phyloP scores from a whole-genome alignment of 2,329 filamentous ascomycete species.

The Plectosphaerella sp. region DNA sequence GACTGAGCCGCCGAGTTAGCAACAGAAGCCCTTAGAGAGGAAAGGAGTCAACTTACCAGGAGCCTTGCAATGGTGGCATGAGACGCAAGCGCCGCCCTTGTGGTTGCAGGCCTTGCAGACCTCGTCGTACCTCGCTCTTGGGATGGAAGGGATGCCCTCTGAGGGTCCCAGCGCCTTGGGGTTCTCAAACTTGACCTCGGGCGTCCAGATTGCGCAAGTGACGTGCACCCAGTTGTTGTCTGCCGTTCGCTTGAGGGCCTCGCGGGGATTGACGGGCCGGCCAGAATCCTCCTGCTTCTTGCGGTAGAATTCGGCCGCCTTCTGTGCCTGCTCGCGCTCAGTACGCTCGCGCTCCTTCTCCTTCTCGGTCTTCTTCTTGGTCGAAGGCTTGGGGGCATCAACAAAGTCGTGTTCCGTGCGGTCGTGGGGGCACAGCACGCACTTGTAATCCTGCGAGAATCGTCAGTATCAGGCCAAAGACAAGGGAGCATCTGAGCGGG shows the following conservation, averaged over 20 bases:
- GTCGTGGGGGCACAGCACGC: constrained; percentile 83
- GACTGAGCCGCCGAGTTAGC: constrained; percentile 39
- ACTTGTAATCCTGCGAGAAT: constrained; percentile 71
- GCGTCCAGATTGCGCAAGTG: constrained; percentile 84
- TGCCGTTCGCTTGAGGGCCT: constrained; percentile 87
- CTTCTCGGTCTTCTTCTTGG: constrained; percentile 80
- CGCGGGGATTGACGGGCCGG: constrained; percentile 77
- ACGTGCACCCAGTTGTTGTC: constrained; percentile 99
- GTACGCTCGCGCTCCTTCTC: constrained; percentile 83
- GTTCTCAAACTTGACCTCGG: constrained; percentile 89
- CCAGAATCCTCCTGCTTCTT: constrained; percentile 80
- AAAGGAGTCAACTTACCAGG: constrained; percentile 29
- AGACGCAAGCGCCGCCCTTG: constrained; percentile 71
- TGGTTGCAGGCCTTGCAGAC: constrained; percentile 81
- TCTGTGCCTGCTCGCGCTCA: constrained; percentile 79
- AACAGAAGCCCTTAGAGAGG: constrained; percentile 5
- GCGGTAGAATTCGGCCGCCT: constrained; percentile 75
- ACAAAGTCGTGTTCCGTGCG: constrained; percentile 78
- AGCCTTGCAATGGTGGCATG: constrained; percentile 69
- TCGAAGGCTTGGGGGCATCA: constrained; percentile 68
- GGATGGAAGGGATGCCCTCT: constrained; percentile 84
- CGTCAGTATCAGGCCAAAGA: constrained; percentile 14
- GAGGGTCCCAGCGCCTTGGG: constrained; percentile 77
- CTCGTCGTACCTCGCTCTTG: constrained; percentile 67
- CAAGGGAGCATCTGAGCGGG: not conserved